Conservation (phyloP, 2,329 filamentous ascomycete genomes). For the Fusarium chuoi region DNA sequence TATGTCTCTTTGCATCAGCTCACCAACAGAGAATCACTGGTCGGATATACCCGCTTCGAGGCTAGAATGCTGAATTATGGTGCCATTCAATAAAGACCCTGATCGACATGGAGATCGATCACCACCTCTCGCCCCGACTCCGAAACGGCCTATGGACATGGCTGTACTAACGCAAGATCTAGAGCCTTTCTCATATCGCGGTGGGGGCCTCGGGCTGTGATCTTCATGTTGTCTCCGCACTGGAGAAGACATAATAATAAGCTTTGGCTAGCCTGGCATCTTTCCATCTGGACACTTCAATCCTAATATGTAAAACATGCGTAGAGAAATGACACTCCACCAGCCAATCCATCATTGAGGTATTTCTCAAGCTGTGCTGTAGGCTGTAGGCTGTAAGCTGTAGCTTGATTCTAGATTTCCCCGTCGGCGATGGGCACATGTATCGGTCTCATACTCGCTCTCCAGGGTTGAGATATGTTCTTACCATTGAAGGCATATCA, state of each 20-base stretch:
- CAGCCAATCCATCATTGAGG: background rate
- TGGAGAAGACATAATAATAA: constrained; percentile 15
- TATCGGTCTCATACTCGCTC: background rate
- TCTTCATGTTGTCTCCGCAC: constrained; percentile 15
- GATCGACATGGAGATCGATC: constrained; percentile 24
- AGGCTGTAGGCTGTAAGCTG: background rate
- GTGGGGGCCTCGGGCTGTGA: background rate
- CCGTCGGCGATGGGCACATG: background rate
- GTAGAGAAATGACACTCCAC: constrained; percentile 1
- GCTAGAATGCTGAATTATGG: background rate
- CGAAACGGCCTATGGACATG: background rate
- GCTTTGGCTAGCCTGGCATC: constrained; percentile 32
- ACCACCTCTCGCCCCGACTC: background rate
- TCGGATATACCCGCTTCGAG: constrained; percentile 5
- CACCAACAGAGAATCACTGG: constrained; percentile 1
- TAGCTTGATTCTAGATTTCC: constrained; percentile 19
- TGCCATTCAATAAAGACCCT: constrained; percentile 26
- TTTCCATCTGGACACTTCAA: constrained; percentile 1
- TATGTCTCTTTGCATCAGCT: background rate
- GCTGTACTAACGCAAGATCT: background rate
- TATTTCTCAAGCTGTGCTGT: background rate
- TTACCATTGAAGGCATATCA: background rate
- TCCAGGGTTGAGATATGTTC: background rate
- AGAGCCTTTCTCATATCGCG: background rate
- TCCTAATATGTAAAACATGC: background rate